Base-by-base conservation (phyloP, 352 stramenopile species). In the Phytophthora sp. region DNA sequence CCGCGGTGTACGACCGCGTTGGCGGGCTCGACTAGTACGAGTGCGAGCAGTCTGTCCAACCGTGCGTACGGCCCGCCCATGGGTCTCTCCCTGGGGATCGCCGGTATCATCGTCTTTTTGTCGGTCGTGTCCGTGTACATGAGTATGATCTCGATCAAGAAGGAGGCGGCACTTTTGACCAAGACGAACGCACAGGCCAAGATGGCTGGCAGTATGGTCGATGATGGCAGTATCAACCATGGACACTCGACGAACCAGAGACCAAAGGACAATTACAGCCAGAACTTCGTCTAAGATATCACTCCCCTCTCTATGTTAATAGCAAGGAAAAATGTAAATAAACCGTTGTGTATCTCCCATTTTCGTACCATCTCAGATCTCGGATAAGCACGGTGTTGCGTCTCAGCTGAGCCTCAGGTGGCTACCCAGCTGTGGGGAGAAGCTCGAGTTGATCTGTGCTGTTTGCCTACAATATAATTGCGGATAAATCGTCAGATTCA, bases 61-160 rank as follows among this genome's bases (percentile, higher is more conserved):
- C 73, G 74, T 55, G 77, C 76, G 41, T 89, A 77, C 63, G 80
- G 80, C 3, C 80, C 80, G 3, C 77, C 80, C 1, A 86, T 82
- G 73, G 73, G 68, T 33, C 64, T 81, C n/a, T 68, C 77, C 0
- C 21, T 89, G 16, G 57, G 57, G 30, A 58, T 79, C 23, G 71
- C 56, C 11, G 60, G 47, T 0, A 42, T 76, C 16, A 73, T 71
- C 55, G 49, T 82, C 6, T 57, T 73, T 30, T 20, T 79, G 47
- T 71, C 73, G n/a, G 53, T 69, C 21, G 18, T 73, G 15, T 76
- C 73, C 3, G 73, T 76, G 20, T 74, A 76, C 62, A 58, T 72
- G 54, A 44, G 69, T 8, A 74, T 78, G 66, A 7, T 67, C 2
- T 24, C 66, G 1, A 54, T 63, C 1, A 65, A 72, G 29, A 75